Evolutionary conservation across 108 stramenopile genomes (phyloP).

Genomic region (Cyclostephanos tholiformis): DNA sequence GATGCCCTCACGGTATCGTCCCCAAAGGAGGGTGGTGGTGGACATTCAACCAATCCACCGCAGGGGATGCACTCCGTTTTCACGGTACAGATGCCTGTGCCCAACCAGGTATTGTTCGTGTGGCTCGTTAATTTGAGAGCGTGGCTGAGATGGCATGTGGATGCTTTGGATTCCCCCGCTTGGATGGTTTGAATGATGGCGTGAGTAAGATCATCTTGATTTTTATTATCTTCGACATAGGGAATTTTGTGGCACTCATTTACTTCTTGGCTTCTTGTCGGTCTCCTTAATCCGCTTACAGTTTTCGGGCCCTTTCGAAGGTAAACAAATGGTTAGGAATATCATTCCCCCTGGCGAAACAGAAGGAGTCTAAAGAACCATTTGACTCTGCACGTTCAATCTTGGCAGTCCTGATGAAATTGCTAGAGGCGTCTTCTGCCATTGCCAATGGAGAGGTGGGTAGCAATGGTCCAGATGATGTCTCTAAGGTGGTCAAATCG

Average conservation of each 20-base stretch:
- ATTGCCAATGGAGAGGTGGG: constrained; percentile 30
- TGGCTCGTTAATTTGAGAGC: constrained; percentile 65
- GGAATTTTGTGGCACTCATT: neutral
- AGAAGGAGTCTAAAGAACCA: constrained; percentile 30
- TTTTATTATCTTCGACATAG: neutral
- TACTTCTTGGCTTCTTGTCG: neutral
- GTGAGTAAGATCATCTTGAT: constrained; percentile 14
- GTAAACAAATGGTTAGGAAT: constrained; percentile 21
- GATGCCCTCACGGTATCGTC: constrained; percentile 27
- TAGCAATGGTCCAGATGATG: constrained; percentile 6
- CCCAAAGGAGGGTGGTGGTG: neutral
- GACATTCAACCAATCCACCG: constrained; percentile 55
- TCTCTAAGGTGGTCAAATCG: constrained; percentile 8
- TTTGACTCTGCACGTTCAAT: constrained; percentile 78
- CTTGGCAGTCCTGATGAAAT: constrained; percentile 79
- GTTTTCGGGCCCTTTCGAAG: neutral
- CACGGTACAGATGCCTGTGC: constrained; percentile 61
- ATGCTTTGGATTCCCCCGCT: constrained; percentile 22
- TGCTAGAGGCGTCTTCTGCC: constrained; percentile 71
- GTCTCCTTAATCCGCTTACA: neutral
- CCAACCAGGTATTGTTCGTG: constrained; percentile 65
- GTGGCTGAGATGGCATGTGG: constrained; percentile 61
- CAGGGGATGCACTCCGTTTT: constrained; percentile 85
- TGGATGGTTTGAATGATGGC: constrained; percentile 12
- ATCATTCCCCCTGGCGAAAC: constrained; percentile 13